Evolutionary conservation across 164 flowering plant genomes (phyloP).

Genomic region (Protea cynaroides): DNA sequence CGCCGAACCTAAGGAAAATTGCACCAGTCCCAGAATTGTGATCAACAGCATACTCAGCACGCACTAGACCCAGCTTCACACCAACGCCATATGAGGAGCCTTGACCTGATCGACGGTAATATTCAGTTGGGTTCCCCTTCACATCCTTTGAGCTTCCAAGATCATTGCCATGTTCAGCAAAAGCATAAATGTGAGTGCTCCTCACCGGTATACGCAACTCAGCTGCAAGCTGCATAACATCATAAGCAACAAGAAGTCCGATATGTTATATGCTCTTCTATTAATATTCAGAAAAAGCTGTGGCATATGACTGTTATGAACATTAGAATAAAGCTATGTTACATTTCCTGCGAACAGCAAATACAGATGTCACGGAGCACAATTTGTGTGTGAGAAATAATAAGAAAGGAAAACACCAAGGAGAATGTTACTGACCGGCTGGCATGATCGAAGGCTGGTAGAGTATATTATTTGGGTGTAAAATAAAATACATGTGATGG

Average conservation of each 20-base stretch:
- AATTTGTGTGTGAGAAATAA: too few species aligned
- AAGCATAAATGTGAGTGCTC: constrained; percentile 78
- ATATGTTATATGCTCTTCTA: not conserved
- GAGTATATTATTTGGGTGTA: too few species aligned
- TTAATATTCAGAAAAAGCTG: too few species aligned
- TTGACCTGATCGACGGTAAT: constrained; percentile 79
- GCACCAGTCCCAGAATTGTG: constrained; percentile 97
- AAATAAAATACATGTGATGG: too few species aligned
- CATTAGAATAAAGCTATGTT: not conserved
- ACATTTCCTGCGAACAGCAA: too few species aligned
- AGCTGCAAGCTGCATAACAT: constrained; percentile 64
- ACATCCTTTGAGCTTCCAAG: constrained; percentile 95
- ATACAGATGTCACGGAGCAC: too few species aligned
- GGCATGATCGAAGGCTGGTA: too few species aligned
- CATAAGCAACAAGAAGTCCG: not conserved
- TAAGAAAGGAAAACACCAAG: too few species aligned
- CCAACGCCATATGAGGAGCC: constrained; percentile 97
- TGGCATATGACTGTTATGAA: not conserved
- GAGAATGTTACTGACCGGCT: too few species aligned
- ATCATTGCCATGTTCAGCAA: constrained; percentile 97
- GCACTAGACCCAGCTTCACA: constrained; percentile 74
- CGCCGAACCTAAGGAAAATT: constrained; percentile 89
- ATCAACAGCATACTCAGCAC: constrained; percentile 97
- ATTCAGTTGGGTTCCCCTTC: constrained; percentile 97
- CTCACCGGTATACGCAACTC: constrained; percentile 84